Percentiles rank a stretch among this genome's conserved stretches.
Evolutionary conservation across 345 rosid genomes (phyloP).

Genomic region (Ceriops zippeliana): DNA sequence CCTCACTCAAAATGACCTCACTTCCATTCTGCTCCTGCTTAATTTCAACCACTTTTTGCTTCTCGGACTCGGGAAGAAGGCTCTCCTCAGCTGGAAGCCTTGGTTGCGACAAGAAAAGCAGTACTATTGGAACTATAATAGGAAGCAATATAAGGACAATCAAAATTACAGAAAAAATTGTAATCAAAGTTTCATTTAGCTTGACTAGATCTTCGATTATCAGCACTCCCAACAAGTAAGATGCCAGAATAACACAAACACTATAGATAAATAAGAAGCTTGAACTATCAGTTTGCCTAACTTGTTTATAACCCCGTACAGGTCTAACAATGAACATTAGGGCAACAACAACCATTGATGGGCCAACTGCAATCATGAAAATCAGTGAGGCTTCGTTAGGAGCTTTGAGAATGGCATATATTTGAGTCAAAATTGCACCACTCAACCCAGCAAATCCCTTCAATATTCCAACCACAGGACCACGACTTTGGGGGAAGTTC

Average conservation of each 20-base stretch:
- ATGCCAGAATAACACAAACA: conserved; percentile 75
- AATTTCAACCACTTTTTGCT: conserved; percentile 45
- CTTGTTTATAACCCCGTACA: conserved; percentile 83
- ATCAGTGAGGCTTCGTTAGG: conserved; percentile 77
- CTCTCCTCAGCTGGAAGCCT: conserved; percentile 44
- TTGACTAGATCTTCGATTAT: conserved; percentile 70
- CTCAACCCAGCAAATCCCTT: conserved; percentile 96
- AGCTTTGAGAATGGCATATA: conserved; percentile 65
- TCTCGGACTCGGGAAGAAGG: conserved; percentile 44
- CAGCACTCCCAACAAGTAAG: conserved; percentile 82
- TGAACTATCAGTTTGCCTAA: conserved; percentile 57
- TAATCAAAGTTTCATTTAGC: conserved; percentile 45
- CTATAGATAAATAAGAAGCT: conserved; percentile 67
- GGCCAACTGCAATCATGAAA: conserved; percentile 93
- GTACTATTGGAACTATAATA: conserved; percentile 51
- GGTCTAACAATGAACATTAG: conserved; percentile 87
- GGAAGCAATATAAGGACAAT: conserved; percentile 63
- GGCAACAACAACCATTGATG: conserved; percentile 65
- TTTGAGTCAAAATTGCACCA: conserved; percentile 88
- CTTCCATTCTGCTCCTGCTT: conserved; percentile 12
- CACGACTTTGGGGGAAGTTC: conserved; percentile 89
- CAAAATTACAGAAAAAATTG: conserved; percentile 50
- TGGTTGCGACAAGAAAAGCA: conserved; percentile 45
- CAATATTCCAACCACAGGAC: conserved; percentile 96
- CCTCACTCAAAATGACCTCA: conserved; percentile 77